A percentile compares a stretch with the other conserved stretches of the same genome.
phyloP scores from a whole-genome alignment of 2,329 filamentous ascomycete genomes.

The Pestalotiopsis sp. region DNA sequence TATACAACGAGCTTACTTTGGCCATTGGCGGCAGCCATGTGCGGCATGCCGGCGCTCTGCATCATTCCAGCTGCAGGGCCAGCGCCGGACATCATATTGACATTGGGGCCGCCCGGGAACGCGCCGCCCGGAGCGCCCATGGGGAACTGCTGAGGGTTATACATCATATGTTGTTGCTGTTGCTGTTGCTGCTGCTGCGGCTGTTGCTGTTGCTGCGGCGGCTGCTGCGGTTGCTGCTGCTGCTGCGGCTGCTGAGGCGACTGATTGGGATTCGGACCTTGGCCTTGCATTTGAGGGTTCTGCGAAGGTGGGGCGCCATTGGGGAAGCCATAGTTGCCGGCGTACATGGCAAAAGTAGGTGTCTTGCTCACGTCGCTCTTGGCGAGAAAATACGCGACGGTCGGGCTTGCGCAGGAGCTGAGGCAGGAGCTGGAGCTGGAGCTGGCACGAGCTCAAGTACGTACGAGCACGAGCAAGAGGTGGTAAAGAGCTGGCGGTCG shows the following conservation, averaged over 20 bases:
- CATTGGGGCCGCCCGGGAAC: constrained; percentile 53
- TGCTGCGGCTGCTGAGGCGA: constrained; percentile 19
- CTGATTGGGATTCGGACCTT: constrained; percentile 29
- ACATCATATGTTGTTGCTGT: constrained; percentile 48
- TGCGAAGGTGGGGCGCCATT: constrained; percentile 49
- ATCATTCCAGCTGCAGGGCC: constrained; percentile 59
- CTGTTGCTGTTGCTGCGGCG: not conserved
- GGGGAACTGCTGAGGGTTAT: constrained; percentile 57
- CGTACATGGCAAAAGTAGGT: constrained; percentile 48
- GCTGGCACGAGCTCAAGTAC: not conserved
- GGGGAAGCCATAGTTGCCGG: constrained; percentile 54
- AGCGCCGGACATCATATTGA: constrained; percentile 57
- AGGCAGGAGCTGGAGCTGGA: not conserved
- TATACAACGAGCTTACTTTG: constrained; percentile 51
- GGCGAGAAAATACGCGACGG: constrained; percentile 1
- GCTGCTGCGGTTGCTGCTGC: constrained; percentile 16
- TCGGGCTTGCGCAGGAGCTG: not conserved
- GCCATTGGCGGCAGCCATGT: constrained; percentile 56
- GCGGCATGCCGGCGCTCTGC: constrained; percentile 60
- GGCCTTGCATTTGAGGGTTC: constrained; percentile 45
- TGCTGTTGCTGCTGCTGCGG: constrained; percentile 23
- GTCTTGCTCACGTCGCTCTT: constrained; percentile 12
- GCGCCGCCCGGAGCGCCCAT: constrained; percentile 48
- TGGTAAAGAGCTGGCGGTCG: not conserved
- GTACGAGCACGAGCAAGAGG: not conserved